These are phyloP conservation scores for Syzygium malaccense DNA, from an alignment of 441 rosid genomes.

Conservation along the genomic window DNA sequence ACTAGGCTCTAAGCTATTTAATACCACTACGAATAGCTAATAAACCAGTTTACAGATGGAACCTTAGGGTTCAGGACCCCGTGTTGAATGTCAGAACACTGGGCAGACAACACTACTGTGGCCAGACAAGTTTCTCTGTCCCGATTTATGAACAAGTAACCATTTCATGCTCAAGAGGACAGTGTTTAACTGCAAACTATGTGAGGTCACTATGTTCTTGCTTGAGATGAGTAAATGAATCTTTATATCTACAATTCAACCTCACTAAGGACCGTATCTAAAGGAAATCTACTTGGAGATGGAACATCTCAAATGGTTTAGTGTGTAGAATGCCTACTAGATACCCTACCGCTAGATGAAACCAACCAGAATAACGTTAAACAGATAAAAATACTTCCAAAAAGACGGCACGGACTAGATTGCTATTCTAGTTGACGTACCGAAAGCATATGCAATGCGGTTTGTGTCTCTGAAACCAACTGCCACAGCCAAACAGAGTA, in stretches of 20 bases:
- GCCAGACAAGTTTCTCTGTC: background rate
- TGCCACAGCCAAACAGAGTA: conserved; percentile 63
- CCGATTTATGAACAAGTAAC: background rate
- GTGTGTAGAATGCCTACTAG: background rate
- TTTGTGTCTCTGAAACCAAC: conserved; percentile 48
- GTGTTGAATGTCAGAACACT: background rate
- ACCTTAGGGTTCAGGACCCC: background rate
- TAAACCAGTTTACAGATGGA: background rate
- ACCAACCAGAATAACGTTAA: background rate
- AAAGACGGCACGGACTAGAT: background rate
- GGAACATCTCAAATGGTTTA: background rate
- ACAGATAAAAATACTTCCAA: background rate
- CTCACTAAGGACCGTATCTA: background rate
- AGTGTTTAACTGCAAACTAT: background rate
- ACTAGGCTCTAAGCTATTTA: background rate
- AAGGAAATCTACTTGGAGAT: background rate
- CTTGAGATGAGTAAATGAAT: background rate
- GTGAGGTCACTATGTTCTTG: background rate
- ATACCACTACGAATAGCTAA: background rate
- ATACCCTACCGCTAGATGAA: background rate
- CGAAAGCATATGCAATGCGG: conserved; percentile 73
- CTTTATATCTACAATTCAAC: background rate
- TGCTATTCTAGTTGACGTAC: conserved; percentile 20
- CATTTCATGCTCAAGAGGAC: background rate
- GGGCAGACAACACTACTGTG: background rate